Evolutionary conservation across 495 filamentous ascomycete genomes (phyloP), one percentile per base, ranked within the genome.

Genomic region (Aspergillus panamensis): DNA sequence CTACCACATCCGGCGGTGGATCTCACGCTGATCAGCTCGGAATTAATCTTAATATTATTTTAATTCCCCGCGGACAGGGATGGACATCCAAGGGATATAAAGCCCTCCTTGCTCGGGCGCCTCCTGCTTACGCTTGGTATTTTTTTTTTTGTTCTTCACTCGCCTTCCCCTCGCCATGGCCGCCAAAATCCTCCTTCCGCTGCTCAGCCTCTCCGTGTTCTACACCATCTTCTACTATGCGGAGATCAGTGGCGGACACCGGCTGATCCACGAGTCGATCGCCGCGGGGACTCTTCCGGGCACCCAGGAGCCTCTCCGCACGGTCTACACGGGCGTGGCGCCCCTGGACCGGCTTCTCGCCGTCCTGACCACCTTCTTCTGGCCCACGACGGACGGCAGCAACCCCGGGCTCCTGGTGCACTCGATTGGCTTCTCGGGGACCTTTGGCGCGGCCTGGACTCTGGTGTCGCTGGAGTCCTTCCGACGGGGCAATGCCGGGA

Each of bases 401-500:
- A 67, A 73, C 40, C 75, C 77, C 5, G 68, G 69, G 3, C 66
- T 78, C 9, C 64, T 69, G 3, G 62, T 85, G 1, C 78, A 80
- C 59, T 72, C 77, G 8, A 69, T 81, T 40, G 75, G 71, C 43
- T 78, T 84, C 32, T 74, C 79, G 29, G 80, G 77, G 1, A 81
- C 85, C 25, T 79, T 84, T 56, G 76, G 75, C 12, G 78, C 81
- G 3, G 77, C 73, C 35, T 87, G 82, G 82, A 70, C 73, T 16
- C 53, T 86, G 48, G 65, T 87, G 14, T 64, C 77, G 13, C 64
- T 87, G 47, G 85, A 88, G 64, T 73, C 78, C 3, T 76, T 80
- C 69, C 71, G 85, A 49, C 66, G 61, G 30, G 83, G 83, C 0
- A 86, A 86, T 62, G 66, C 73, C 17, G 75, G 81, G 35, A 77